Conservation (phyloP, 139 green algal species). For the Tetradesmus lagerheimii region DNA sequence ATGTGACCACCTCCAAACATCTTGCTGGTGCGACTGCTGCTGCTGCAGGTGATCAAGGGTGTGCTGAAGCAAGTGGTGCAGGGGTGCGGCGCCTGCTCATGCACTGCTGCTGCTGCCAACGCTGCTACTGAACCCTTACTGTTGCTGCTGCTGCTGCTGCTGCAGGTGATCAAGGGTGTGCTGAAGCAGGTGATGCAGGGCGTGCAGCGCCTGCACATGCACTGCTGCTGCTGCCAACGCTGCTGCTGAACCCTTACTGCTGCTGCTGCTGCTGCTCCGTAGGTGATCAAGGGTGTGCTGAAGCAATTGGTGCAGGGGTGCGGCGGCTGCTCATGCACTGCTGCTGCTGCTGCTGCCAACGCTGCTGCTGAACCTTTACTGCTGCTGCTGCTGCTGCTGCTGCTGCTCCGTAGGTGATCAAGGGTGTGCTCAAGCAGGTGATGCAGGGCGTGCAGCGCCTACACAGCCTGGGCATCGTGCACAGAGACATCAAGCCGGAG, state of each 20-base stretch:
- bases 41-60: constrained; percentile 64
- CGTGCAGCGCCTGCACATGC: constrained; percentile 78
- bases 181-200: constrained; percentile 75
- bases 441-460: too few relatives aligned
- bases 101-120: too few relatives aligned
- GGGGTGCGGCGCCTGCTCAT: constrained; percentile 77
- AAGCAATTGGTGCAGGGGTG: constrained; percentile 71
- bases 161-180: constrained; percentile 71
- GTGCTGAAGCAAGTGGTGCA: constrained; percentile 77
- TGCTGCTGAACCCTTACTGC: too few relatives aligned
- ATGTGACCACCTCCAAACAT: too few relatives aligned
- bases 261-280: background rate
- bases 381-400: too few relatives aligned
- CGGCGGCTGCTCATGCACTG: constrained; percentile 80
- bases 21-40: background rate
- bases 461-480: constrained; percentile 90
- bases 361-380: too few relatives aligned
- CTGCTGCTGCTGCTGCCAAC: too few relatives aligned
- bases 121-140: too few relatives aligned
- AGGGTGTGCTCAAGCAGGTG: constrained; percentile 78
- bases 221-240: too few relatives aligned
- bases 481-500: constrained; percentile 93
- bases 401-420: constrained; percentile 63
- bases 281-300: constrained; percentile 78
- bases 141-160: background rate